These are phyloP conservation scores for Saccharomycopsis sp. DNA, from an alignment of 805 yeast species.

Conservation along the genomic window DNA sequence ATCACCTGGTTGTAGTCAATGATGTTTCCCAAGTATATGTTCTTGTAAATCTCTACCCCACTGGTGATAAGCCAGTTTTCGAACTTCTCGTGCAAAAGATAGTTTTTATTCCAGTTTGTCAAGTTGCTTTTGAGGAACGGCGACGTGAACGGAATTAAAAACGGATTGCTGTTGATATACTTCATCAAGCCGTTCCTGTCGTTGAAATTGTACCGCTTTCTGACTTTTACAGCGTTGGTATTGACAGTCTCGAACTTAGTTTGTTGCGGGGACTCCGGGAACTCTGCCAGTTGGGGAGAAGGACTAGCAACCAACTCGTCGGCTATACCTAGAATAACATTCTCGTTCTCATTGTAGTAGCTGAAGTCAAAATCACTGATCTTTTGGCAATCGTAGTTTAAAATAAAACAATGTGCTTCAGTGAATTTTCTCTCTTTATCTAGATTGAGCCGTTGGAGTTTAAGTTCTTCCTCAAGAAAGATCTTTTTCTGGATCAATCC, in stretches of 20 bases:
- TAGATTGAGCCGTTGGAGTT: constrained; percentile 5
- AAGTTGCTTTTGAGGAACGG: constrained; percentile 18
- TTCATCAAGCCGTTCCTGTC: constrained; percentile 11
- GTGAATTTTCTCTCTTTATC: constrained; percentile 4
- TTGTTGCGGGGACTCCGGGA: neutral
- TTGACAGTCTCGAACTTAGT: constrained; percentile 18
- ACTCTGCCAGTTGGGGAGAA: neutral
- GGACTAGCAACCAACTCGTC: neutral
- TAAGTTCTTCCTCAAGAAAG: constrained; percentile 16
- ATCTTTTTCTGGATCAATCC: constrained; percentile 20
- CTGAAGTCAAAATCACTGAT: constrained; percentile 18
- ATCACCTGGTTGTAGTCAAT: constrained; percentile 21
- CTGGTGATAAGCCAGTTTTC: constrained; percentile 22
- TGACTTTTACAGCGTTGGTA: neutral
- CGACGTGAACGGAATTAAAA: constrained; percentile 19
- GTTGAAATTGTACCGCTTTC: constrained; percentile 5
- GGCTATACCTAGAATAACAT: constrained; percentile 14
- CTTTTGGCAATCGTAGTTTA: constrained; percentile 19
- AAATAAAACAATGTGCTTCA: constrained; percentile 18
- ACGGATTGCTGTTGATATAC: constrained; percentile 15
- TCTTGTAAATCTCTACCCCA: constrained; percentile 17
- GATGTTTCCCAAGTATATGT: constrained; percentile 19
- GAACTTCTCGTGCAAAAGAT: constrained; percentile 21
- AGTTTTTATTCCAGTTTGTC: constrained; percentile 21
- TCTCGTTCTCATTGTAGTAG: constrained; percentile 20